Conservation (phyloP, 306 rosid species). For the Prosopis cineraria region DNA sequence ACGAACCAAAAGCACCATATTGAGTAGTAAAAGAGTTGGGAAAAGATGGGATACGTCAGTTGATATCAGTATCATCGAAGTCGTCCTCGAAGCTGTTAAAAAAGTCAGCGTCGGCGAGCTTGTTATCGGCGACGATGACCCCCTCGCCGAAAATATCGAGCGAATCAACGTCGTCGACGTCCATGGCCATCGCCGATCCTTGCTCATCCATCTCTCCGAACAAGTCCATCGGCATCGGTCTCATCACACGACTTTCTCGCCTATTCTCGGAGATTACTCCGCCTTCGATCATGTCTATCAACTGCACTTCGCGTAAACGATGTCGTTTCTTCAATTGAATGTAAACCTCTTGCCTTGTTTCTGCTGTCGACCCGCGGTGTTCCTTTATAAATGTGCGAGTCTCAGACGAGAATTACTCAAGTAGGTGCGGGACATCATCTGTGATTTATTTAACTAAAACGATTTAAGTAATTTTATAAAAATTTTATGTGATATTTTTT, state of each 20-base stretch:
- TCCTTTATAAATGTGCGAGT: too few species aligned
- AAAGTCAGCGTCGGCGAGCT: conserved; percentile 83
- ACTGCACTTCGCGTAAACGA: neutral
- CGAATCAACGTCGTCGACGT: conserved; percentile 81
- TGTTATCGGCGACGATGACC: conserved; percentile 58
- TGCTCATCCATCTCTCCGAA: conserved; percentile 85
- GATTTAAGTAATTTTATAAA: too few species aligned
- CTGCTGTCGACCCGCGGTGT: too few species aligned
- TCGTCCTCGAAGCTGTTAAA: conserved; percentile 78
- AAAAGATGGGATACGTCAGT: conserved; percentile 11
- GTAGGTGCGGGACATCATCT: too few species aligned
- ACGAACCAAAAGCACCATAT: neutral
- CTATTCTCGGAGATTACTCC: neutral
- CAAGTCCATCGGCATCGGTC: conserved; percentile 68
- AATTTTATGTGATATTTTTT: too few species aligned
- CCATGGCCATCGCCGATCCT: conserved; percentile 85
- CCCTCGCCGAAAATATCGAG: conserved; percentile 71
- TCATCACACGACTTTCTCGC: conserved; percentile 31
- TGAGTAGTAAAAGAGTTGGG: neutral
- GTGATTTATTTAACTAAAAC: too few species aligned
- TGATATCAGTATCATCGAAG: conserved; percentile 83
- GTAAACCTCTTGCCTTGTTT: neutral
- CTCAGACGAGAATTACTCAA: too few species aligned
- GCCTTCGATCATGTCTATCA: neutral
- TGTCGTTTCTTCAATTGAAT: neutral